Conservation (phyloP, 1,139 yeast species). For the Meyerozyma athensensis region DNA sequence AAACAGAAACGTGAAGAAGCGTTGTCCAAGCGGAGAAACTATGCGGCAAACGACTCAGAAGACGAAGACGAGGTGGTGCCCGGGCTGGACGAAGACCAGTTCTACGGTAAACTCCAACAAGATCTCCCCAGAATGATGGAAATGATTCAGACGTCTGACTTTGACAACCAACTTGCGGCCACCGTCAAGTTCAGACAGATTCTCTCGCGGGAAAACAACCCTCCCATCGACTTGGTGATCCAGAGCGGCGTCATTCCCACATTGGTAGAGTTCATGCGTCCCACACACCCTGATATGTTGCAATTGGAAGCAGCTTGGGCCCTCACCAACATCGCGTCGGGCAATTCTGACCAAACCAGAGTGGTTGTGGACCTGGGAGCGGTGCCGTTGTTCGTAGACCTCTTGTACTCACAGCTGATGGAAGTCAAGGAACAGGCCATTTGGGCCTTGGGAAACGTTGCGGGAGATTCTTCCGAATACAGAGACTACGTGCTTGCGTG, state of each 20-base stretch:
- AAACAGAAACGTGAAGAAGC: conserved; percentile 96
- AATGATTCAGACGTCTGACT: conserved; percentile 69
- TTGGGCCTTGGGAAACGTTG: conserved; percentile 98
- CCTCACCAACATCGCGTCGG: conserved; percentile 95
- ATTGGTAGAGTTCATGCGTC: conserved; percentile 79
- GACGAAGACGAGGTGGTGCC: conserved; percentile 44
- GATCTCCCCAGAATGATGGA: conserved; percentile 86
- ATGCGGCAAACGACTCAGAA: conserved; percentile 41
- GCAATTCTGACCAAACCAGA: conserved; percentile 82
- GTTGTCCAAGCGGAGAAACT: conserved; percentile 86
- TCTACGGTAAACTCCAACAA: conserved; percentile 55
- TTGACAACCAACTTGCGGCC: conserved; percentile 81
- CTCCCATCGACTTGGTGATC: conserved; percentile 94
- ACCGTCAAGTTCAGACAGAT: conserved; percentile 92
- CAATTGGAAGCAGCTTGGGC: conserved; percentile 99
- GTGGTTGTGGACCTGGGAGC: conserved; percentile 92
- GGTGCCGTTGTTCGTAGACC: conserved; percentile 82
- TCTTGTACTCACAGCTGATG: conserved; percentile 72
- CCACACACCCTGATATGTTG: conserved; percentile 75
- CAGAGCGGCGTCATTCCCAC: conserved; percentile 90
- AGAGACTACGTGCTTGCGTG: conserved; percentile 84
- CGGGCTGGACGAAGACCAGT: conserved; percentile 47
- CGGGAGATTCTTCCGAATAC: conserved; percentile 89
- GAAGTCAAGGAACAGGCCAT: conserved; percentile 98
- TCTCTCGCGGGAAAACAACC: conserved; percentile 89